These are phyloP conservation scores for Pistacia integerrima DNA, from an alignment of 345 rosid genomes.

Conservation along the genomic window DNA sequence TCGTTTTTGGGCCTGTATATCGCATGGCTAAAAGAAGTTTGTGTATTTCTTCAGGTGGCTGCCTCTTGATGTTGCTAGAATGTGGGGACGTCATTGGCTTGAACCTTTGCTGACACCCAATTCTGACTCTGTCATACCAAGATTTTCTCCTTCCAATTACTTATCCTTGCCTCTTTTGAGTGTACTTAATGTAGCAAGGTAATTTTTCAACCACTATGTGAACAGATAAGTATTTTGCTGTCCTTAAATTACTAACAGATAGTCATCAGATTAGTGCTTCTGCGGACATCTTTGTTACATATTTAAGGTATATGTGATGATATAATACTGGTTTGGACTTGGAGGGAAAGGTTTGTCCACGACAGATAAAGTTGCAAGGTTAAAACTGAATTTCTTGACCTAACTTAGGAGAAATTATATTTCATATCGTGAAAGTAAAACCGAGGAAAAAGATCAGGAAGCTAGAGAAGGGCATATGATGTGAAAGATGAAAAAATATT, in stretches of 20 bases:
- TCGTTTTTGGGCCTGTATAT: not conserved
- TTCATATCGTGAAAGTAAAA: too few species aligned
- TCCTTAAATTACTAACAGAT: not conserved
- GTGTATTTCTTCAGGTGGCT: constrained; percentile 66
- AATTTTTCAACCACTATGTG: constrained; percentile 9
- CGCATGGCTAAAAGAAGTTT: constrained; percentile 3
- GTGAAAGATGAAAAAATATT: not conserved
- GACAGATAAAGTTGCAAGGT: not conserved
- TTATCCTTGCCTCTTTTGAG: constrained; percentile 89
- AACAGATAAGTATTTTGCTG: not conserved
- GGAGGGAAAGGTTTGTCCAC: not conserved
- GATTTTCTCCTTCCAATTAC: constrained; percentile 79
- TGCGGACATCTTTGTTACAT: not conserved
- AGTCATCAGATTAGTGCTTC: not conserved
- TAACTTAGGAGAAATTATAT: too few species aligned
- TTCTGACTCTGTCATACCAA: constrained; percentile 66
- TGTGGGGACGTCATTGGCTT: constrained; percentile 99
- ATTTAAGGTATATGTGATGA: not conserved
- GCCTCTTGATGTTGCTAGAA: constrained; percentile 94
- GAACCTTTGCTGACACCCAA: constrained; percentile 78
- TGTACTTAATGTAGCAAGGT: constrained; percentile 94
- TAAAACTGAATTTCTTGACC: too few species aligned
- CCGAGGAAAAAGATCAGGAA: too few species aligned
- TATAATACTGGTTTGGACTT: not conserved
- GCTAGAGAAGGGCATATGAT: not conserved